Base-by-base conservation (phyloP, 768 basidiomycete species). In the Pisolithus tinctorius region DNA sequence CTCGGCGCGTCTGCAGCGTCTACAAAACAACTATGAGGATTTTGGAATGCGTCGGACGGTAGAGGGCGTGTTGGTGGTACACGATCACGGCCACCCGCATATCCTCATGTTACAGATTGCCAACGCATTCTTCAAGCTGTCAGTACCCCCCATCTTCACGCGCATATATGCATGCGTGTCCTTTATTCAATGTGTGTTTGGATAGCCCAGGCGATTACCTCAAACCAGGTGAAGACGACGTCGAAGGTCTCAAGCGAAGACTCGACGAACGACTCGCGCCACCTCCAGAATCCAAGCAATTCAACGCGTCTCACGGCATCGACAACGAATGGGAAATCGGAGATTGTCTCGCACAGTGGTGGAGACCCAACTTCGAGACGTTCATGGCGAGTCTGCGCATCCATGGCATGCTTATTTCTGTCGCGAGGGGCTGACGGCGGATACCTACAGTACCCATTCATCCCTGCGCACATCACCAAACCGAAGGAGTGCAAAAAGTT, bases 81-180 rank as follows among this genome's bases (percentile, higher is more conserved):
- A 96, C 69, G 93, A 97, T 65, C 94, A 97, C 59, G 95, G 94
- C 0, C 92, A 95, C 63, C 94, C 95, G 1, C 95, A 99, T 62
- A 92, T 98, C 55, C 82, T 99, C 58, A 93, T 98, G 86, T 80
- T 97, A 5, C 96, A 98, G 64, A 96, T 99, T 64, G 96, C 94
- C 20, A 97, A 96, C 67, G 93, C 93, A 14, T 99, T 98, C 70
- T 98, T 97, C 79, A 97, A 98, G 69, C 82, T 99, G 92, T 93
- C 60, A 61, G 87, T 74, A n/a, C 41, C n/a, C 17, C 50, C 23
- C 31, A 6, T 43, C 39, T 34, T 52, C 52, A 39, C 20, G 26
- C 43, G 27, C 44, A 11, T 45, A n/a, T 26, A 29, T 11, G 14
- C 4, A 20, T 20, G 20, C 20, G 20, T 20, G 20, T 27, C 1